A percentile compares a stretch with the other conserved stretches of the same genome.
Conservation (phyloP, 208 protist species). For the Wallacemonas sp. region DNA sequence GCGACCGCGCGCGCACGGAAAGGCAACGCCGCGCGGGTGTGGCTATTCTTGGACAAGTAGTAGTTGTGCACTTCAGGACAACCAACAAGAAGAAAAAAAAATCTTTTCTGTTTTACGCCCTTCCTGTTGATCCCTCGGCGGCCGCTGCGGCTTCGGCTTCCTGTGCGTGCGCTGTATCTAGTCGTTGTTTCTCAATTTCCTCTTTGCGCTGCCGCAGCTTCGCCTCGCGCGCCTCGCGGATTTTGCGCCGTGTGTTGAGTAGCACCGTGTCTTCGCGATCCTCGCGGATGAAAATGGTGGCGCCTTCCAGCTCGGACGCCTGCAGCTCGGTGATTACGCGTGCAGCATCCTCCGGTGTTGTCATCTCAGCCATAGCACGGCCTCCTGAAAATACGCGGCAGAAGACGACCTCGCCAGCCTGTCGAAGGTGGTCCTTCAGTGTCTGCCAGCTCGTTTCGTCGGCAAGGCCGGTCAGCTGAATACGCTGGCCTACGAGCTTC, state of each 20-base stretch:
- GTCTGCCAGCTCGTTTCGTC: conserved; percentile 88
- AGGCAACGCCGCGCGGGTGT: no score
- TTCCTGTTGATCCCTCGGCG: not conserved
- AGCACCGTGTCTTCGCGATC: conserved; percentile 87
- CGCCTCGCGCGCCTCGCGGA: conserved; percentile 74
- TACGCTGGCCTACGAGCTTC: conserved; percentile 86
- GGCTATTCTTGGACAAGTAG: no score
- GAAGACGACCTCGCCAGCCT: conserved; percentile 81
- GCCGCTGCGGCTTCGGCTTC: conserved; percentile 29
- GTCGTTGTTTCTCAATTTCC: conserved; percentile 55
- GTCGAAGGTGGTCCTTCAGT: conserved; percentile 88
- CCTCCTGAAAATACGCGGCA: conserved; percentile 74
- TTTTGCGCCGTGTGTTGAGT: conserved; percentile 76
- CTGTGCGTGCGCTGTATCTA: conserved; percentile 46
- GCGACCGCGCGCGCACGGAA: no score
- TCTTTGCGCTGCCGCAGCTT: conserved; percentile 78
- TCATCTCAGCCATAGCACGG: conserved; percentile 83
- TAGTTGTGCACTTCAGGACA: no score
- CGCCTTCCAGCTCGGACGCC: conserved; percentile 80
- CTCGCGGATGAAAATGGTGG: conserved; percentile 81
- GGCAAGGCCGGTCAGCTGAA: conserved; percentile 79
- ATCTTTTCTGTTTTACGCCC: not conserved
- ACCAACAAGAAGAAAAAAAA: conserved; percentile 1
- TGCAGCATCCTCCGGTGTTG: conserved; percentile 75
- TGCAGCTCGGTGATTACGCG: conserved; percentile 86